A percentile compares a stretch with the other conserved stretches of the same genome.
These are phyloP conservation scores for Pseudogymnoascus sp. DNA, from an alignment of 2,329 filamentous ascomycete genomes.

Conservation along the genomic window DNA sequence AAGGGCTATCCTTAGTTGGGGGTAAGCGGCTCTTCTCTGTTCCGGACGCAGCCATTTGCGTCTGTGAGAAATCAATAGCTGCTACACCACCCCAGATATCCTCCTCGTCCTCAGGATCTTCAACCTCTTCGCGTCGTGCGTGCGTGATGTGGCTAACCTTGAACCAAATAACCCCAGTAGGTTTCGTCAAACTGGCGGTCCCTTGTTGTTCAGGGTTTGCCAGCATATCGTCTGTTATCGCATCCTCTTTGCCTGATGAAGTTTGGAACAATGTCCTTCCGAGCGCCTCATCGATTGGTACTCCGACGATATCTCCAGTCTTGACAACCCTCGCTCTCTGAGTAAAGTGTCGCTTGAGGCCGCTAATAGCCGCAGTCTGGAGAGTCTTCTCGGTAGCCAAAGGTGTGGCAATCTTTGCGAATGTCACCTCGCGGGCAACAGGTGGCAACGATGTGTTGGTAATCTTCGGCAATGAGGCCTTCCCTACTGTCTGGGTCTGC, in stretches of 20 bases:
- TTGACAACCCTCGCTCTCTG: conserved; percentile 73
- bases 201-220: conserved; percentile 45
- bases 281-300: conserved; percentile 78
- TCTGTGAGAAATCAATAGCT: conserved; percentile 75
- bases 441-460: conserved; percentile 47
- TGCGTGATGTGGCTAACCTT: conserved; percentile 67
- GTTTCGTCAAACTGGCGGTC: conserved; percentile 30
- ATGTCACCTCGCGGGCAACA: conserved; percentile 65
- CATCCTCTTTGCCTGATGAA: conserved; percentile 45
- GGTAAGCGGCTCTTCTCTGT: conserved; percentile 76
- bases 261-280: conserved; percentile 73
- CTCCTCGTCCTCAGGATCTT: conserved; percentile 54
- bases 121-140: conserved; percentile 40
- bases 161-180: conserved; percentile 74
- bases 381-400: conserved; percentile 76
- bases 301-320: conserved; percentile 77
- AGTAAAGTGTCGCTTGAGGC: conserved; percentile 82
- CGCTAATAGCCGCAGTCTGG: conserved; percentile 77
- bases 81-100: conserved; percentile 80
- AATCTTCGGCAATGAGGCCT: conserved; percentile 47
- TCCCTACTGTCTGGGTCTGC: conserved; percentile 37
- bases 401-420: conserved; percentile 83
- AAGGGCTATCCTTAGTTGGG: conserved; percentile 64
- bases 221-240: conserved; percentile 60
- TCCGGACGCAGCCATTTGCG: conserved; percentile 85